These are phyloP conservation scores for Nemania sp. DNA, from an alignment of 2,329 filamentous ascomycete genomes.

Conservation along the genomic window DNA sequence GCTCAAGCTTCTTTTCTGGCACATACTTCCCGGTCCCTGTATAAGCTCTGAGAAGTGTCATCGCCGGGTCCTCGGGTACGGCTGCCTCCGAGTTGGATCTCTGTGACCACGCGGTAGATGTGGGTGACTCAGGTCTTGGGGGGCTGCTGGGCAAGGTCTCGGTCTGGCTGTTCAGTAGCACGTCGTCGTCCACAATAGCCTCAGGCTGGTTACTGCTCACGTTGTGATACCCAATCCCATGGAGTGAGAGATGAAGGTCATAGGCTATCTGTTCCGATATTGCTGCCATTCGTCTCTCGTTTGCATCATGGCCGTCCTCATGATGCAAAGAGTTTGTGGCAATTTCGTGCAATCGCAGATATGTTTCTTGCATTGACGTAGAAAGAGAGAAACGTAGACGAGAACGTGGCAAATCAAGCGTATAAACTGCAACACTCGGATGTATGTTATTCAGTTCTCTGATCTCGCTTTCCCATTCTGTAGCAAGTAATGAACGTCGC, in stretches of 20 bases:
- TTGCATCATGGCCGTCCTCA: slow-evolving; percentile 8
- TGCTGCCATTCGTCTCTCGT: slow-evolving; percentile 12
- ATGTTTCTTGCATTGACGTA: slow-evolving; percentile 31
- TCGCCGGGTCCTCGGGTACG: slow-evolving; percentile 36
- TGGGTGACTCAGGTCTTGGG: slow-evolving; percentile 29
- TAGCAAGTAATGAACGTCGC: slow-evolving; percentile 22
- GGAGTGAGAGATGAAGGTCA: slow-evolving; percentile 38
- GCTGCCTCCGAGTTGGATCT: slow-evolving; percentile 21
- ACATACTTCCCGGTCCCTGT: slow-evolving; percentile 39
- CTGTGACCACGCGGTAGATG: slow-evolving; percentile 26
- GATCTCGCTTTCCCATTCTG: slow-evolving; percentile 37
- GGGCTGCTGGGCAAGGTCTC: slow-evolving; percentile 32
- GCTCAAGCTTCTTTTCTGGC: slow-evolving; percentile 30
- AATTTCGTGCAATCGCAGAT: slow-evolving; percentile 27
- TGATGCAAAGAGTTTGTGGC: slow-evolving; percentile 4
- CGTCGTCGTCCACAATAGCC: slow-evolving; percentile 28
- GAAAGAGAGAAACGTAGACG: slow-evolving; percentile 18
- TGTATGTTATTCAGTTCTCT: slow-evolving; percentile 30
- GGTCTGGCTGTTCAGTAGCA: slow-evolving; percentile 34
- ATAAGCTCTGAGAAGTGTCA: slow-evolving; percentile 38
- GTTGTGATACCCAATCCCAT: slow-evolving; percentile 32
- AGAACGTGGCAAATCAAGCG: slow-evolving; percentile 24
- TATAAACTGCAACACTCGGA: slow-evolving; percentile 28
- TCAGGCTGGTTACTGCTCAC: slow-evolving; percentile 12
- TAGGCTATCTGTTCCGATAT: slow-evolving; percentile 35